phyloP scores from a whole-genome alignment of 148 eudicot genomes.

The Chenopodium formosanum region DNA sequence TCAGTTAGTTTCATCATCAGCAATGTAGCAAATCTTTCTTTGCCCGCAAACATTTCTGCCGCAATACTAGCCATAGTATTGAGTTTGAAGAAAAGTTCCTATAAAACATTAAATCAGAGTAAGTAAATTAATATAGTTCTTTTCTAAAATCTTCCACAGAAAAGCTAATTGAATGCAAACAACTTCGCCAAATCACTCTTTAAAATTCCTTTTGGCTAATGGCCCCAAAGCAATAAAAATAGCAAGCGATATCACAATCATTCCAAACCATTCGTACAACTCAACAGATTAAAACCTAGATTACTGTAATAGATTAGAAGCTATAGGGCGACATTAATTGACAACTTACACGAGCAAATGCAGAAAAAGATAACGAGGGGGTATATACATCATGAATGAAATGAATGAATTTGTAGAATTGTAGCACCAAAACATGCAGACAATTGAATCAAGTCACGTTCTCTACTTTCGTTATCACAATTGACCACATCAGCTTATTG shows the following conservation, averaged over 20 bases:
- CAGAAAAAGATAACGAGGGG: not conserved
- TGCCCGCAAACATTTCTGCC: constrained; percentile 90
- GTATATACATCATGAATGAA: not conserved
- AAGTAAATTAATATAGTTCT: not conserved
- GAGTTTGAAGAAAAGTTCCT: constrained; percentile 88
- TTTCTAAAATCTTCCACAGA: not conserved
- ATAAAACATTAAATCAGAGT: constrained; percentile 24
- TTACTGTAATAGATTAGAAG: not conserved
- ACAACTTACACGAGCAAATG: not conserved
- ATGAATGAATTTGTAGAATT: not conserved
- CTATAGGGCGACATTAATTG: not conserved
- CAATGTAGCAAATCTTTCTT: constrained; percentile 85
- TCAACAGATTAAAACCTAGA: not conserved
- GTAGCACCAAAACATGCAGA: not conserved
- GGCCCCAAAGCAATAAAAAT: not conserved
- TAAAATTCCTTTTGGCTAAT: not conserved
- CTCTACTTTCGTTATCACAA: not conserved
- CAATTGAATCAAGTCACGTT: not conserved
- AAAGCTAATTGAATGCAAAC: not conserved
- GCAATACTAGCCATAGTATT: constrained; percentile 79
- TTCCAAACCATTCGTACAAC: not conserved
- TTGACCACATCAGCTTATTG: too few species aligned
- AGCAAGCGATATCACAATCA: not conserved
- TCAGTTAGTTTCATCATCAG: constrained; percentile 91
- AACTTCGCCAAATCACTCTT: not conserved